Percentiles rank a stretch among this genome's conserved stretches.
These are phyloP conservation scores for Wickerhamomyces xylosicus DNA, from an alignment of 805 yeast species.

Conservation along the genomic window DNA sequence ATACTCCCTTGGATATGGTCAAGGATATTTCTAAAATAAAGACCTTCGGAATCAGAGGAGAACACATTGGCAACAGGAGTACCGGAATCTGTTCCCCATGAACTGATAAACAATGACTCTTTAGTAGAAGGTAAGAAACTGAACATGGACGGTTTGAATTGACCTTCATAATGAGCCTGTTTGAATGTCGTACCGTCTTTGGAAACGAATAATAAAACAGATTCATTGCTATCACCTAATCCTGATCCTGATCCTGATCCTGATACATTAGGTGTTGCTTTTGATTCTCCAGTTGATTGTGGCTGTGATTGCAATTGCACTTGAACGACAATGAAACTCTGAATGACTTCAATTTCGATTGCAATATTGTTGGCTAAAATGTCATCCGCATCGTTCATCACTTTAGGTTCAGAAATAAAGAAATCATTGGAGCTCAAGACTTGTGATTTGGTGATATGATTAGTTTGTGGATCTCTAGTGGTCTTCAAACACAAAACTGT, in stretches of 20 bases:
- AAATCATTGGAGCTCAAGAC: constrained; percentile 31
- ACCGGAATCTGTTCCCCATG: constrained; percentile 16
- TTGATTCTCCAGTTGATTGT: too few species aligned
- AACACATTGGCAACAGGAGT: constrained; percentile 13
- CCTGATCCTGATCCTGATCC: constrained; percentile 10
- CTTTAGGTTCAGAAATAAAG: constrained; percentile 24
- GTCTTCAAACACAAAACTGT: constrained; percentile 32
- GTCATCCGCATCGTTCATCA: constrained; percentile 22
- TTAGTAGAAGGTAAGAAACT: constrained; percentile 26
- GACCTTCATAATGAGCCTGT: constrained; percentile 22
- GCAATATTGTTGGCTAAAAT: constrained; percentile 20
- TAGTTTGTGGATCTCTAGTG: constrained; percentile 26
- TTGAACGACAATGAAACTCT: constrained; percentile 24
- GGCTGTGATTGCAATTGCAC: constrained; percentile 11
- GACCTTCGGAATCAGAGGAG: constrained; percentile 41
- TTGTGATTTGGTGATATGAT: constrained; percentile 21
- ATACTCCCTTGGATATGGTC: constrained; percentile 25
- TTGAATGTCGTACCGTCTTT: constrained; percentile 24
- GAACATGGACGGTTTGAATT: constrained; percentile 13
- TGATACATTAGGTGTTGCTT: too few species aligned
- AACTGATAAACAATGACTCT: constrained; percentile 30
- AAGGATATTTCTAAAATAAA: constrained; percentile 34
- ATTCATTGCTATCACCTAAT: too few species aligned
- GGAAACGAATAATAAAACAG: constrained; percentile 19
- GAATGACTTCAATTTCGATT: constrained; percentile 22